phyloP scores from a whole-genome alignment of 2,329 filamentous ascomycete species.

The Akanthomyces uredinophilus region DNA sequence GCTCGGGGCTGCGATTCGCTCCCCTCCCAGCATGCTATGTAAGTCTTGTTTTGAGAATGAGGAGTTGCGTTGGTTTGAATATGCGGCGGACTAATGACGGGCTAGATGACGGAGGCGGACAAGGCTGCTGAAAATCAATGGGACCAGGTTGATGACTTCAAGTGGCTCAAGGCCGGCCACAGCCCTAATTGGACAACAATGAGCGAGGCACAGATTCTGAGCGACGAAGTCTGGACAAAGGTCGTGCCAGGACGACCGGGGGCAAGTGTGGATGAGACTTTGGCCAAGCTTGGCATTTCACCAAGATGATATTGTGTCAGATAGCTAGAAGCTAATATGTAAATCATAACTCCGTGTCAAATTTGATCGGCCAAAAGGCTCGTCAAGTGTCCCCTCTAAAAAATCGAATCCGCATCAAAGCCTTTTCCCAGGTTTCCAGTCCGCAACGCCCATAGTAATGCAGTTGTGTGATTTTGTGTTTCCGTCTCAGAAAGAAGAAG shows the following conservation, averaged over 20 bases:
- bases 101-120: slow-evolving; percentile 27
- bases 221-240: slow-evolving; percentile 62
- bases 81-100: neutral
- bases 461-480: neutral
- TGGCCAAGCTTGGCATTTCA: slow-evolving; percentile 46
- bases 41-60: slow-evolving; percentile 29
- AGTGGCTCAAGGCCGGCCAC: slow-evolving; percentile 81
- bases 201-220: slow-evolving; percentile 52
- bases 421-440: neutral
- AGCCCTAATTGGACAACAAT: slow-evolving; percentile 86
- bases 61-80: too few species aligned
- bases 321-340: neutral
- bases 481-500: too few species aligned
- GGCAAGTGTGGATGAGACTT: slow-evolving; percentile 59
- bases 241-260: slow-evolving; percentile 60
- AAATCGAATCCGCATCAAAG: neutral
- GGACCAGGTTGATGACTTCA: slow-evolving; percentile 94
- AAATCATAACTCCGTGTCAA: neutral
- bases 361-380: neutral
- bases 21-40: slow-evolving; percentile 67
- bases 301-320: slow-evolving; percentile 8
- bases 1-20: slow-evolving; percentile 70
- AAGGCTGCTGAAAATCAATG: slow-evolving; percentile 59
- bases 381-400: neutral
- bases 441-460: slow-evolving; percentile 10